phyloP scores from a whole-genome alignment of 2,329 filamentous ascomycete species.

The Aspergillus ustus region DNA sequence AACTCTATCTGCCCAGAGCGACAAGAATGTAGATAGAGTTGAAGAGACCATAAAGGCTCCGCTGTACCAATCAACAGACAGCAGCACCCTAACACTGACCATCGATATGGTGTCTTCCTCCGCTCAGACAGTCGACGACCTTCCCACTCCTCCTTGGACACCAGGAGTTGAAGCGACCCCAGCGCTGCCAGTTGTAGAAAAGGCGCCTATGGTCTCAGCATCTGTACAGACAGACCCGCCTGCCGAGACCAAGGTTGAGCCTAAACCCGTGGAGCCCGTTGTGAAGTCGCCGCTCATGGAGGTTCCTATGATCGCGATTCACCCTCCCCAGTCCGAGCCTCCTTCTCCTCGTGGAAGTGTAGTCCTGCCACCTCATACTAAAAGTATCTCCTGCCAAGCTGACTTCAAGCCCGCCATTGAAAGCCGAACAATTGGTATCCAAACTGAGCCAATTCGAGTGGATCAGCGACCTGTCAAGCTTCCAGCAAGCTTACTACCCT shows the following conservation, averaged over 20 bases:
- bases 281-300: conserved; percentile 39
- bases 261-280: conserved; percentile 20
- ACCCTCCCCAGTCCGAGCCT: conserved; percentile 85
- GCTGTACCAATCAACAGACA: conserved; percentile 31
- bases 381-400: conserved; percentile 83
- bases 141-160: conserved; percentile 42
- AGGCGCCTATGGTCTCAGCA: conserved; percentile 30
- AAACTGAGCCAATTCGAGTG: conserved; percentile 89
- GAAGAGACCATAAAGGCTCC: conserved; percentile 3
- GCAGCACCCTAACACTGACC: conserved; percentile 35
- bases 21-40: conserved; percentile 11
- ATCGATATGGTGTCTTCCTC: conserved; percentile 47
- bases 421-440: conserved; percentile 65
- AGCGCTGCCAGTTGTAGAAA: conserved; percentile 17
- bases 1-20: conserved; percentile 26
- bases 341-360: conserved; percentile 74
- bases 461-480: conserved; percentile 77
- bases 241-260: conserved; percentile 20
- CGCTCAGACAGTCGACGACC: conserved; percentile 48
- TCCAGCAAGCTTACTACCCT: conserved; percentile 78
- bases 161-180: conserved; percentile 34
- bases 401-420: conserved; percentile 54
- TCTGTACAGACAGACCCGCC: conserved; percentile 43
- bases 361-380: conserved; percentile 78
- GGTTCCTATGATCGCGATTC: conserved; percentile 88